A percentile compares a stretch with the other conserved stretches of the same genome.
Conservation (phyloP, 2,329 filamentous ascomycete species). For the Neophaeococcomyces aloes region DNA sequence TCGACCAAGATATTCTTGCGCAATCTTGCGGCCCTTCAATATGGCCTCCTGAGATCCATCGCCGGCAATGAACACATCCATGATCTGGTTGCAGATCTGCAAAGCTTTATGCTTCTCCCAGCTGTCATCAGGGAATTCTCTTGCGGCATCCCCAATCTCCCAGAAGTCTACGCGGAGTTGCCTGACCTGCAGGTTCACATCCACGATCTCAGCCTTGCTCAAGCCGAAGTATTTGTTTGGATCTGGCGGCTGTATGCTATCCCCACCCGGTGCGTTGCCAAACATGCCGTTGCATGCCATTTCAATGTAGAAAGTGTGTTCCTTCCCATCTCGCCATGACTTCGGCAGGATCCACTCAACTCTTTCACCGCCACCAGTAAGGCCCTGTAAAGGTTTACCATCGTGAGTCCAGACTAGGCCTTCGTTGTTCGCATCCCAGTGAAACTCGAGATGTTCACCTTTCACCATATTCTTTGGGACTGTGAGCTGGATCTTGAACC, state of each 20-base stretch:
- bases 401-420: constrained; percentile 88
- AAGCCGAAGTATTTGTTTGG: constrained; percentile 75
- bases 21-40: constrained; percentile 68
- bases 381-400: constrained; percentile 79
- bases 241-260: constrained; percentile 77
- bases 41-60: constrained; percentile 64
- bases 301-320: constrained; percentile 87
- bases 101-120: constrained; percentile 83
- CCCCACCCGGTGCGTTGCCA: constrained; percentile 75
- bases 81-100: constrained; percentile 73
- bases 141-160: constrained; percentile 85
- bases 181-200: constrained; percentile 75
- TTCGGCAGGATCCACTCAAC: constrained; percentile 84
- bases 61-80: constrained; percentile 77
- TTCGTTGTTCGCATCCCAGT: constrained; percentile 93
- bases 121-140: constrained; percentile 79
- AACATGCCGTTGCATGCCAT: constrained; percentile 99
- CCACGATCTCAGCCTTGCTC: constrained; percentile 70
- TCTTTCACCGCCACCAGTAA: constrained; percentile 82
- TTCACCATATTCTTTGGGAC: constrained; percentile 62
- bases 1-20: constrained; percentile 68
- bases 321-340: constrained; percentile 68
- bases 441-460: constrained; percentile 80
- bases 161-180: constrained; percentile 85
- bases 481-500: constrained; percentile 77